Evolutionary conservation across 495 filamentous ascomycete species (phyloP).

Genomic region (Annulohypoxylon nitens): DNA sequence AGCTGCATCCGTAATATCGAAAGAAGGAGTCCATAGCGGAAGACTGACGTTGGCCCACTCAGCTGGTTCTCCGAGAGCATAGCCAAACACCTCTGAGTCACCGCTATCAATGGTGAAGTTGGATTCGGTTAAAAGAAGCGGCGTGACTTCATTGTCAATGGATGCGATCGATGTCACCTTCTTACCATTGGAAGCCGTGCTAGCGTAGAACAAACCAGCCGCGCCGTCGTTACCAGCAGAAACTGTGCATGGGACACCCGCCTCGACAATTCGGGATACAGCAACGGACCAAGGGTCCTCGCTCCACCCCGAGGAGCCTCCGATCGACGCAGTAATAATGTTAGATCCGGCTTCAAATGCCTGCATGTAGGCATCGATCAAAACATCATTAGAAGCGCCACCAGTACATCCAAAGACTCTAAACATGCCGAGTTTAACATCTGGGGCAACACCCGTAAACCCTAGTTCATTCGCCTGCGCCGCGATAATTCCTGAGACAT

Average conservation of each 20-base stretch:
- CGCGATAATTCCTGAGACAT: conserved; percentile 68
- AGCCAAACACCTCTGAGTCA: conserved; percentile 52
- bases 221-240: conserved; percentile 69
- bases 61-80: conserved; percentile 56
- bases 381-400: conserved; percentile 63
- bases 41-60: conserved; percentile 57
- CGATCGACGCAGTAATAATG: conserved; percentile 71
- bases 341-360: conserved; percentile 70
- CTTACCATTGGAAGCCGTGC: conserved; percentile 66
- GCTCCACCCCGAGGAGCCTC: conserved; percentile 67
- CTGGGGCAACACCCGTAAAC: conserved; percentile 68
- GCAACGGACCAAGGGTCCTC: conserved; percentile 68
- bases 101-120: conserved; percentile 51
- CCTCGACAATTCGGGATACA: conserved; percentile 66
- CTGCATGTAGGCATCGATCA: conserved; percentile 68
- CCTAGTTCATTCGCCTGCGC: conserved; percentile 64
- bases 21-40: conserved; percentile 64
- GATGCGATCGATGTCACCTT: conserved; percentile 66
- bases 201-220: conserved; percentile 66
- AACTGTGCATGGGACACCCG: conserved; percentile 67
- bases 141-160: conserved; percentile 61
- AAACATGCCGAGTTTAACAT: conserved; percentile 67
- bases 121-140: conserved; percentile 56
- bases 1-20: conserved; percentile 61
- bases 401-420: conserved; percentile 67